Evolutionary conservation across 2,329 filamentous ascomycete genomes (phyloP).

Genomic region (Cryphonectria parasitica): DNA sequence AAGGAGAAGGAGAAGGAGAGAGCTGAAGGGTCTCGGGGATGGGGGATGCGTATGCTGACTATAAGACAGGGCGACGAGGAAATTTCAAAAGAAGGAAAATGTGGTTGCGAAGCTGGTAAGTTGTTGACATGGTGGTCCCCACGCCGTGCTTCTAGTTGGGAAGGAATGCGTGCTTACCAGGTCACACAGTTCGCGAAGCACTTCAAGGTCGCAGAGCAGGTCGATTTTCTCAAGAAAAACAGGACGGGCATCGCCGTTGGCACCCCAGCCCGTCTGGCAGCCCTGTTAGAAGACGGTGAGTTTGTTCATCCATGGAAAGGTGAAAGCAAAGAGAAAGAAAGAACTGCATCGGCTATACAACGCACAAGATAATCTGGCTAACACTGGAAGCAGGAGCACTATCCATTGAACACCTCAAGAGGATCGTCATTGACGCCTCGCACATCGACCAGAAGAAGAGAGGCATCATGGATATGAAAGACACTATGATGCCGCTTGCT

Average conservation of each 20-base stretch:
- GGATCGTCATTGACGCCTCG: slow-evolving; percentile 67
- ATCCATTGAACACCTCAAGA: slow-evolving; percentile 27
- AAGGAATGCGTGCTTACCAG: slow-evolving; percentile 28
- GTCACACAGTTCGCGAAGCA: slow-evolving; percentile 81
- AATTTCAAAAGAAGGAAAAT: slow-evolving; percentile 78
- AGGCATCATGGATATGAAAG: slow-evolving; percentile 93
- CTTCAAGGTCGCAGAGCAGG: slow-evolving; percentile 89
- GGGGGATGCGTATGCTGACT: slow-evolving; percentile 31
- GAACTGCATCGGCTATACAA: not conserved
- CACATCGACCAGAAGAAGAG: slow-evolving; percentile 95
- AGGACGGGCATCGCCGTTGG: slow-evolving; percentile 87
- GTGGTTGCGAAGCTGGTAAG: slow-evolving; percentile 78
- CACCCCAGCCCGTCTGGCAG: slow-evolving; percentile 80
- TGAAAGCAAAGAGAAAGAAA: no score
- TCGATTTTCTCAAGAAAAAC: slow-evolving; percentile 70
- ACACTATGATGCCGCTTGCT: slow-evolving; percentile 81
- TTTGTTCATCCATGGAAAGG: not conserved
- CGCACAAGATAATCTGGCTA: not conserved
- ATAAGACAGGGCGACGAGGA: slow-evolving; percentile 64
- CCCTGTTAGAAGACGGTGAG: slow-evolving; percentile 80
- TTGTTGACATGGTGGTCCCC: slow-evolving; percentile 6
- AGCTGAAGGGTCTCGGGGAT: not conserved
- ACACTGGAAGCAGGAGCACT: slow-evolving; percentile 19
- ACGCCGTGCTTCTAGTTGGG: no score
- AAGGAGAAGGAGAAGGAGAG: not conserved